A percentile compares a stretch with the other conserved stretches of the same genome.
phyloP scores from a whole-genome alignment of 495 filamentous ascomycete genomes.

The Achaetomiella virescens region DNA sequence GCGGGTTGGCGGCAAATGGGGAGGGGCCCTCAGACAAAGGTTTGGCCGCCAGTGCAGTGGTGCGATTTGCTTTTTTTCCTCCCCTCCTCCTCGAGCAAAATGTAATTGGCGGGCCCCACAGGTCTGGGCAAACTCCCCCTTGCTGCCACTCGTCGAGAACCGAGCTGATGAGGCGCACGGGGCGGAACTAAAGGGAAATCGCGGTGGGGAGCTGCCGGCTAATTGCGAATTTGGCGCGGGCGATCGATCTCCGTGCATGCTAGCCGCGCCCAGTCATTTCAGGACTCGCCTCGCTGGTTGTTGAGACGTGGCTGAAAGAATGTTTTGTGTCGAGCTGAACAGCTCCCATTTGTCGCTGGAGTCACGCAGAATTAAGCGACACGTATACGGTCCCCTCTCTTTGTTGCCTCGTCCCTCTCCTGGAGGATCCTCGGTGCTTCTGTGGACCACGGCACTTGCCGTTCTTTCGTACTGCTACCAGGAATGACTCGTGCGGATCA shows the following conservation, averaged over 20 bases:
- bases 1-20: neutral
- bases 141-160: constrained; percentile 12
- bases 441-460: constrained; percentile 17
- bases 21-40: constrained; percentile 9
- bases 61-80: constrained; percentile 1
- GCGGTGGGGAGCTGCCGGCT: constrained; percentile 25
- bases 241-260: constrained; percentile 25
- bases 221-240: constrained; percentile 14
- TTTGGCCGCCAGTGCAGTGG: constrained; percentile 12
- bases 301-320: neutral
- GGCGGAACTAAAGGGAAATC: constrained; percentile 13
- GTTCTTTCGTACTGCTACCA: constrained; percentile 1
- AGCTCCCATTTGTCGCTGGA: too few species aligned
- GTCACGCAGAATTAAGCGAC: neutral
- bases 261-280: constrained; percentile 10
- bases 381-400: neutral
- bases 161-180: neutral
- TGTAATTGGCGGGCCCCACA: constrained; percentile 6
- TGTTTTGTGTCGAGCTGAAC: neutral
- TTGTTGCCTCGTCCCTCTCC: neutral
- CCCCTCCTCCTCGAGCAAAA: neutral
- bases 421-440: constrained; percentile 19
- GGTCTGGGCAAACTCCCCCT: neutral
- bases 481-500: constrained; percentile 16
- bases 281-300: neutral